phyloP scores from a whole-genome alignment of 495 filamentous ascomycete species.

The Astrothelium macrocarpum region DNA sequence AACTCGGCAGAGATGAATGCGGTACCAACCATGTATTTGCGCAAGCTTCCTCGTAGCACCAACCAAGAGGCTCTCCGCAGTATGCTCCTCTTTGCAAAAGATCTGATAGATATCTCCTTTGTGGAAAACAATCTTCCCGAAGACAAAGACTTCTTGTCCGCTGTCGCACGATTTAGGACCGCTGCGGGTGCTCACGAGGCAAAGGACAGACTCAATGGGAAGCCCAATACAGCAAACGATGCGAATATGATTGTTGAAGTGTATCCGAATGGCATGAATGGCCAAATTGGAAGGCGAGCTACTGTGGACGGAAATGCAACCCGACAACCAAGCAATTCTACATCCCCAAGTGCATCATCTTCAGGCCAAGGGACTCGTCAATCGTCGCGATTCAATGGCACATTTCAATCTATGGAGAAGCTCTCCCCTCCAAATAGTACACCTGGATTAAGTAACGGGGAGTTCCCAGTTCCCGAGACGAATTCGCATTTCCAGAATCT shows the following conservation, averaged over 20 bases:
- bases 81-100: slow-evolving; percentile 81
- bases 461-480: slow-evolving; percentile 52
- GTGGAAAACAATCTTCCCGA: slow-evolving; percentile 53
- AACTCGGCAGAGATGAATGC: slow-evolving; percentile 20
- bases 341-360: slow-evolving; percentile 45
- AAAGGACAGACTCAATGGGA: slow-evolving; percentile 66
- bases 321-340: slow-evolving; percentile 43
- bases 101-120: slow-evolving; percentile 65
- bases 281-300: slow-evolving; percentile 42
- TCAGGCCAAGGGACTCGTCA: slow-evolving; percentile 53
- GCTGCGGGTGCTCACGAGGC: slow-evolving; percentile 67
- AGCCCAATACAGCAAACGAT: slow-evolving; percentile 63
- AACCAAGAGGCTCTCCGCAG: slow-evolving; percentile 62
- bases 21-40: slow-evolving; percentile 52
- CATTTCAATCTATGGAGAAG: slow-evolving; percentile 63
- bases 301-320: slow-evolving; percentile 50
- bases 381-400: slow-evolving; percentile 65
- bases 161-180: slow-evolving; percentile 65
- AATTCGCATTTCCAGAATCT: slow-evolving; percentile 58
- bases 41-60: slow-evolving; percentile 64
- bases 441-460: slow-evolving; percentile 44
- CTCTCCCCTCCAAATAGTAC: slow-evolving; percentile 55
- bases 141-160: slow-evolving; percentile 63
- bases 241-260: slow-evolving; percentile 74
- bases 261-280: slow-evolving; percentile 30